Conservation (phyloP, 352 stramenopile genomes). For the Phytophthora nicotianae region DNA sequence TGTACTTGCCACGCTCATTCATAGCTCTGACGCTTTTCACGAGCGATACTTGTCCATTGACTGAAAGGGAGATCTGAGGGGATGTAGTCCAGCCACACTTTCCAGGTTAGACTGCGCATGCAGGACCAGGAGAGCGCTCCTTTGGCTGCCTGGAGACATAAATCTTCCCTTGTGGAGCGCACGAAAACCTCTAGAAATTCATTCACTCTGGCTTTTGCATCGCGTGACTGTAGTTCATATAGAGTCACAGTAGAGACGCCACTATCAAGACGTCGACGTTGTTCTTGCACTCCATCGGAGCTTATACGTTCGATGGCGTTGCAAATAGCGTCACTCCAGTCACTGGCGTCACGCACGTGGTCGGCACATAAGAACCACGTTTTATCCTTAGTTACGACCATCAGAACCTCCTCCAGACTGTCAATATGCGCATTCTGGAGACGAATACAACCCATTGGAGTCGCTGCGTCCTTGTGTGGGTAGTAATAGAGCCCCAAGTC, state of each 20-base stretch:
- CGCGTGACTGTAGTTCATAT: slow-evolving; percentile 68
- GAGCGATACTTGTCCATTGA: slow-evolving; percentile 43
- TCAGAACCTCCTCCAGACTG: slow-evolving; percentile 73
- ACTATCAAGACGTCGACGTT: slow-evolving; percentile 48
- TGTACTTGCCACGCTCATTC: slow-evolving; percentile 37
- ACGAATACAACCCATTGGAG: slow-evolving; percentile 54
- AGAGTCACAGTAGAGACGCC: slow-evolving; percentile 50
- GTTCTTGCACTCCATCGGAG: slow-evolving; percentile 8
- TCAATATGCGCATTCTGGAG: slow-evolving; percentile 76
- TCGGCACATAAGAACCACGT: slow-evolving; percentile 84
- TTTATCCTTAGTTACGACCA: slow-evolving; percentile 76
- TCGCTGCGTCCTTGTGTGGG: slow-evolving; percentile 39
- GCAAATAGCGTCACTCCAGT: slow-evolving; percentile 74
- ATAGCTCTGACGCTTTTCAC: slow-evolving; percentile 55
- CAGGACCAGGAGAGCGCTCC: slow-evolving; percentile 75
- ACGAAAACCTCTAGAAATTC: slow-evolving; percentile 83
- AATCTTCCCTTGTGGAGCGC: slow-evolving; percentile 50
- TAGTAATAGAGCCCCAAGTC: slow-evolving; percentile 82
- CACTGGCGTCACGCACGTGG: slow-evolving; percentile 51
- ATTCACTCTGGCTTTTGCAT: slow-evolving; percentile 51
- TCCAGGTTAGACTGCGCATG: slow-evolving; percentile 74
- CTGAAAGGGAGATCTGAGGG: slow-evolving; percentile 51
- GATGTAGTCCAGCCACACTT: slow-evolving; percentile 70
- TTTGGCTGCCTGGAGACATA: slow-evolving; percentile 59
- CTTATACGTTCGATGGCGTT: slow-evolving; percentile 54